Percentiles rank a stretch among this genome's conserved stretches.
Evolutionary conservation across 2,329 filamentous ascomycete genomes (phyloP).

Genomic region (Fusarium mexicanum): DNA sequence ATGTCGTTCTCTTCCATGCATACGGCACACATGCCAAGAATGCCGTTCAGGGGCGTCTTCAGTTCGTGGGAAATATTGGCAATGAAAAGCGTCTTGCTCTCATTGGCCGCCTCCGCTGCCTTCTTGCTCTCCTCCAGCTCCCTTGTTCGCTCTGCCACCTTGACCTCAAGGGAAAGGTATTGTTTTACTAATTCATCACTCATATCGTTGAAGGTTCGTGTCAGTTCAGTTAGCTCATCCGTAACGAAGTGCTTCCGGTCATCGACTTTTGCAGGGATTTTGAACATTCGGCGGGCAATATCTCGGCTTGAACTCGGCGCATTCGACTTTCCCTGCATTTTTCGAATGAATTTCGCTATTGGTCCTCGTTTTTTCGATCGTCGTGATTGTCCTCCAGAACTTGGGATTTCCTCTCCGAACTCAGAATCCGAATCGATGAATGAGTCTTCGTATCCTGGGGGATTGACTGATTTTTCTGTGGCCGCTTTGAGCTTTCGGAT

Average conservation of each 20-base stretch:
- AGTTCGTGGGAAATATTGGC: slow-evolving; percentile 91
- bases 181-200: slow-evolving; percentile 88
- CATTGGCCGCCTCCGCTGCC: slow-evolving; percentile 92
- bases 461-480: slow-evolving; percentile 76
- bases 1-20: slow-evolving; percentile 92
- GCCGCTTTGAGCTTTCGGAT: slow-evolving; percentile 80
- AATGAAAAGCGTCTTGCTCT: slow-evolving; percentile 97
- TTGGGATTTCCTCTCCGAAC: slow-evolving; percentile 49
- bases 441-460: slow-evolving; percentile 67
- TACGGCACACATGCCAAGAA: slow-evolving; percentile 91
- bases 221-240: slow-evolving; percentile 87
- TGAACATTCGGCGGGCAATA: slow-evolving; percentile 69
- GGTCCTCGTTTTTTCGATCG: slow-evolving; percentile 57
- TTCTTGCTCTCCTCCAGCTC: slow-evolving; percentile 91
- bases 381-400: slow-evolving; percentile 55
- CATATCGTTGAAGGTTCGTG: slow-evolving; percentile 91
- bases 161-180: slow-evolving; percentile 84
- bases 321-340: slow-evolving; percentile 48
- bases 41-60: slow-evolving; percentile 94
- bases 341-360: slow-evolving; percentile 50
- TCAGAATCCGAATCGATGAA: slow-evolving; percentile 57
- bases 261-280: slow-evolving; percentile 84
- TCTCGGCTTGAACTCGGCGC: slow-evolving; percentile 49
- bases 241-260: slow-evolving; percentile 79
- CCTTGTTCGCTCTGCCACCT: slow-evolving; percentile 82